A percentile compares a stretch with the other conserved stretches of the same genome.
phyloP scores from a whole-genome alignment of 352 stramenopile genomes.

The Phytopythium montanum region DNA sequence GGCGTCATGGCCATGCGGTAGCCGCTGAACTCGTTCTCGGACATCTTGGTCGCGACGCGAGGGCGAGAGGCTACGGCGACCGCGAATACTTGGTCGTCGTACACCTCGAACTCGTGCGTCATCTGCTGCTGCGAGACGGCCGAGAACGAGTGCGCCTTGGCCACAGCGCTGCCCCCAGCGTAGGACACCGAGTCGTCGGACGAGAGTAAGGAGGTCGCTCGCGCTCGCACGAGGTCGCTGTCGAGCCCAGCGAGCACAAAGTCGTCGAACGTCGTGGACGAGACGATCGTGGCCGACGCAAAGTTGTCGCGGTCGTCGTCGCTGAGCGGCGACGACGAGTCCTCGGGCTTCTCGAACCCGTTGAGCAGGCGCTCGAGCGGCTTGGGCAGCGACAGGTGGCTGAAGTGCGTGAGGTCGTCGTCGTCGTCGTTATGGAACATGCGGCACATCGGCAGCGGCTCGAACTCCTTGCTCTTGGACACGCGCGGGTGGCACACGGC shows the following conservation, averaged over 20 bases:
- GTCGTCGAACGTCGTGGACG: slow-evolving; percentile 45
- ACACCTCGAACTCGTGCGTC: slow-evolving; percentile 55
- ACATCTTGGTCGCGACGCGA: slow-evolving; percentile 30
- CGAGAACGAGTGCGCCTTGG: slow-evolving; percentile 47
- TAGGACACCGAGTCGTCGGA: slow-evolving; percentile 45
- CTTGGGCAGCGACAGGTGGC: slow-evolving; percentile 44
- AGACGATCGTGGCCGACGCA: slow-evolving; percentile 27
- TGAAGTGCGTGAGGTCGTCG: slow-evolving; percentile 29
- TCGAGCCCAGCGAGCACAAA: slow-evolving; percentile 53
- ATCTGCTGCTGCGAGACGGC: slow-evolving; percentile 39
- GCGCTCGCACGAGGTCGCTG: slow-evolving; percentile 60
- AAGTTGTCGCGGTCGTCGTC: slow-evolving; percentile 36
- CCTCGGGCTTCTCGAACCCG: slow-evolving; percentile 24
- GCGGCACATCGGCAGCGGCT: slow-evolving; percentile 69
- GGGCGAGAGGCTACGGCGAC: slow-evolving; percentile 18
- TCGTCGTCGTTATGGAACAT: slow-evolving; percentile 55
- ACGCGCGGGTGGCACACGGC: slow-evolving; percentile 50
- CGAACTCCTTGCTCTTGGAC: slow-evolving; percentile 48
- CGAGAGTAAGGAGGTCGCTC: slow-evolving; percentile 50
- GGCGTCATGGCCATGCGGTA: slow-evolving; percentile 46
- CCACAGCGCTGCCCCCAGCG: slow-evolving; percentile 27
- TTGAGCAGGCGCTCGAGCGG: slow-evolving; percentile 60
- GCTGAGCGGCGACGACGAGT: slow-evolving; percentile 13
- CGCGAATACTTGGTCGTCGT: slow-evolving; percentile 72
- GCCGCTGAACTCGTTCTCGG: slow-evolving; percentile 31